phyloP scores from a whole-genome alignment of 805 yeast genomes.

The Starmerella stigmatis region DNA sequence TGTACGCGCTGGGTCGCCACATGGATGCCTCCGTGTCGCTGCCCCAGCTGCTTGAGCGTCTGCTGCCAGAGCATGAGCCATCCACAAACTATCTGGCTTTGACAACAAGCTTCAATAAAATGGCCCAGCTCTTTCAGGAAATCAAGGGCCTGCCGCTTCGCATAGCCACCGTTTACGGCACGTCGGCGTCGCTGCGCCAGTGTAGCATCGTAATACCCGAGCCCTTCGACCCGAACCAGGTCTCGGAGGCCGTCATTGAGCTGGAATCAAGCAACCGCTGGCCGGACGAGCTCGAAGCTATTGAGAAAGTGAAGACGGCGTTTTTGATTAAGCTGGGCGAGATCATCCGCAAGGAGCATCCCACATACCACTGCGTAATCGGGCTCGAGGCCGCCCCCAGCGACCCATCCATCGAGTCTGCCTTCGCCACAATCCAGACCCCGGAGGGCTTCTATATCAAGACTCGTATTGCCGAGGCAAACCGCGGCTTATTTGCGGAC shows the following conservation, averaged over 20 bases:
- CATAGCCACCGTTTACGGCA: slow-evolving; percentile 60
- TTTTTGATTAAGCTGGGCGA: slow-evolving; percentile 63
- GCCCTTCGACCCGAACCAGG: slow-evolving; percentile 28
- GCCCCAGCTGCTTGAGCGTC: slow-evolving; percentile 14
- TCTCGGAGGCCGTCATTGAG: slow-evolving; percentile 71
- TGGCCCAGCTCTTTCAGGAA: slow-evolving; percentile 40
- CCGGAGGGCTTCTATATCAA: slow-evolving; percentile 88
- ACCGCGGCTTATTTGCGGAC: slow-evolving; percentile 35
- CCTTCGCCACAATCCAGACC: slow-evolving; percentile 42
- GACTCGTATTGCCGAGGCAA: slow-evolving; percentile 51
- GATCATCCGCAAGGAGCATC: slow-evolving; percentile 35
- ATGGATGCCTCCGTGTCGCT: slow-evolving; percentile 30
- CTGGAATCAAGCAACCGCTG: slow-evolving; percentile 85
- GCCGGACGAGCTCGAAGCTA: slow-evolving; percentile 84
- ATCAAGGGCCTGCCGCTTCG: slow-evolving; percentile 51
- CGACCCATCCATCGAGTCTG: slow-evolving; percentile 22
- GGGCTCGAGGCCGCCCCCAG: slow-evolving; percentile 45
- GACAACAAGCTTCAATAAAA: slow-evolving; percentile 39
- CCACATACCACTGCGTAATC: slow-evolving; percentile 48
- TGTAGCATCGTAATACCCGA: slow-evolving; percentile 71
- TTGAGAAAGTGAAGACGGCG: slow-evolving; percentile 86
- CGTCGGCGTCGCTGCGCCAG: slow-evolving; percentile 63
- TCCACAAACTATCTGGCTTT: slow-evolving; percentile 26
- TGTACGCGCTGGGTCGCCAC: slow-evolving; percentile 55
- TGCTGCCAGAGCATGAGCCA: slow-evolving; percentile 44